Percentiles rank a stretch among this genome's conserved stretches.
Evolutionary conservation across 371 early-diverging fungal genomes (phyloP).

Genomic region (Basidiobolus heterosporus): DNA sequence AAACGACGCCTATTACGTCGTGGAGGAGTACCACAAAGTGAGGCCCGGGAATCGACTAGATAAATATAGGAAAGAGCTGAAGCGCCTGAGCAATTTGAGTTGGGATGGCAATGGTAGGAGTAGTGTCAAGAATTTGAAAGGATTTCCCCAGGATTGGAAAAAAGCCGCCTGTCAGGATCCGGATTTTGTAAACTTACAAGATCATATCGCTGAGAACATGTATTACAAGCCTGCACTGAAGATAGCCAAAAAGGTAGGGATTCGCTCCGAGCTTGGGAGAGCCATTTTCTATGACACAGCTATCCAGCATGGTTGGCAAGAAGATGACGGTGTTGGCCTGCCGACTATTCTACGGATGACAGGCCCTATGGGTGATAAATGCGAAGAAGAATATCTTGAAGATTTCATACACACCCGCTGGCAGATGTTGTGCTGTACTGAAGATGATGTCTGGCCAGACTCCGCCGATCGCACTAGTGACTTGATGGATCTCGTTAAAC

Average conservation of each 20-base stretch:
- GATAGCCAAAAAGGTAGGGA: not conserved
- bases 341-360: conserved; percentile 21
- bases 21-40: conserved; percentile 20
- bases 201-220: not conserved
- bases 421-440: not conserved
- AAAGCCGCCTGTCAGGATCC: conserved; percentile 9
- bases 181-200: not conserved
- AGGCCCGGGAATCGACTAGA: conserved; percentile 12
- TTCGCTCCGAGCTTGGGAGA: not conserved
- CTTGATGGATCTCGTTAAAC: not conserved
- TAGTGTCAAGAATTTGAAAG: not conserved
- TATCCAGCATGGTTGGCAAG: conserved; percentile 1
- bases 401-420: not conserved
- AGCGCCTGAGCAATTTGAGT: conserved; percentile 10
- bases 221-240: not conserved
- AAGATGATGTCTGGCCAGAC: not conserved
- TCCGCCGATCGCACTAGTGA: not conserved
- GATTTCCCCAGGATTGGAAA: not conserved
- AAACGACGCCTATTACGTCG: conserved; percentile 30
- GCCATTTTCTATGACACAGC: not conserved
- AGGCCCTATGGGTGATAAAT: conserved; percentile 10
- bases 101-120: conserved; percentile 13
- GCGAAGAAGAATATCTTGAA: not conserved
- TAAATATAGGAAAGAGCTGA: conserved; percentile 17
- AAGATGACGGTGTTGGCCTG: conserved; percentile 11